phyloP scores from a whole-genome alignment of 2,329 filamentous ascomycete species.

The Chrysoporthe cubensis region DNA sequence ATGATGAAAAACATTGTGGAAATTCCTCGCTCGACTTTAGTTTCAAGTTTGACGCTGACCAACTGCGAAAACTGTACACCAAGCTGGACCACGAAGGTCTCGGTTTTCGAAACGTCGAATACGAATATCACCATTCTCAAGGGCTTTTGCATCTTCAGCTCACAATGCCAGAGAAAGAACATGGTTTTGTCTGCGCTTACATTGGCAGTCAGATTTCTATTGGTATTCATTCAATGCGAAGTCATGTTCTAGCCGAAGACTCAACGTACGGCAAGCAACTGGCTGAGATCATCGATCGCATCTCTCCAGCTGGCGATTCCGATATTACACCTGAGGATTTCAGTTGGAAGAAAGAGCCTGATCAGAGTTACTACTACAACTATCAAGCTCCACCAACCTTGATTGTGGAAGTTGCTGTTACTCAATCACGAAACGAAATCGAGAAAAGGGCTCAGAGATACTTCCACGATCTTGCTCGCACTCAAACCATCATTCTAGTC shows the following conservation, averaged over 20 bases:
- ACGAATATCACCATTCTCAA: no score
- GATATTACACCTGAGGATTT: not conserved
- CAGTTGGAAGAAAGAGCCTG: not conserved
- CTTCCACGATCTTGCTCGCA: not conserved
- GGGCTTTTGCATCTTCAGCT: no score
- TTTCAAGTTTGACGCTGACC: no score
- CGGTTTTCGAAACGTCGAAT: no score
- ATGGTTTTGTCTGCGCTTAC: not conserved
- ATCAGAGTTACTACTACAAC: not conserved
- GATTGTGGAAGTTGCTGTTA: not conserved
- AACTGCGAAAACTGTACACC: no score
- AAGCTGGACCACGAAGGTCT: no score
- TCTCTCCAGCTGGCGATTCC: not conserved
- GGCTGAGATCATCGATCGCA: not conserved
- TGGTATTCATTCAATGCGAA: not conserved
- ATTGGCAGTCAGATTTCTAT: not conserved
- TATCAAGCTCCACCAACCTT: not conserved
- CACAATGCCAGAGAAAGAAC: not conserved
- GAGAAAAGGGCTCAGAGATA: not conserved
- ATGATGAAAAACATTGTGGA: no score
- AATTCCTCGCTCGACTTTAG: no score
- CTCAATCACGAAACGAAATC: not conserved
- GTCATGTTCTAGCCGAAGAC: not conserved
- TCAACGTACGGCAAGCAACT: not conserved
- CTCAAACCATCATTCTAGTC: not conserved